phyloP scores from a whole-genome alignment of 306 rosid genomes.

The Fagus crenata region DNA sequence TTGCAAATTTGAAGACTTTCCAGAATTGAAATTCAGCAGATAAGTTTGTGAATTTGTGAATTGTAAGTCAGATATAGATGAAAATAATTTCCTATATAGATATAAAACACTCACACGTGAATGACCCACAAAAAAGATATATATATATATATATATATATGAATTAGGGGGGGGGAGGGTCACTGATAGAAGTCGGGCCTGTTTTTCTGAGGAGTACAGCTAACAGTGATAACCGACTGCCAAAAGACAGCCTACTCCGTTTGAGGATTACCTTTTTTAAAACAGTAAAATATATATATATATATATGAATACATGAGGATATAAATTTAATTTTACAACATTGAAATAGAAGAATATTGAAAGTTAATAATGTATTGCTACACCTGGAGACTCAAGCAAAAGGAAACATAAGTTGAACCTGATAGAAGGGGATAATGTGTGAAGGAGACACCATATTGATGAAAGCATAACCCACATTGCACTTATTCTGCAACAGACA shows the following conservation, averaged over 20 bases:
- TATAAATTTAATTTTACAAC: conserved; percentile 9
- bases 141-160: background rate
- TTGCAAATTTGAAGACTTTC: background rate
- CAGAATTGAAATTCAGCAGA: conserved; percentile 5
- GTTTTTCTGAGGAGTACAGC: no score
- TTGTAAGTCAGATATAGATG: conserved; percentile 5
- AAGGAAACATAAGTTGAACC: conserved; percentile 43
- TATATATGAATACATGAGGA: conserved; percentile 6
- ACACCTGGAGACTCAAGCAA: conserved; percentile 13
- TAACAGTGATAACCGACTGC: no score
- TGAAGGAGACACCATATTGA: conserved; percentile 92
- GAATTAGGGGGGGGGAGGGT: background rate
- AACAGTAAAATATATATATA: background rate
- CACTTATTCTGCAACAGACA: conserved; percentile 77
- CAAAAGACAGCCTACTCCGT: no score
- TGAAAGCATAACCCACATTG: conserved; percentile 95
- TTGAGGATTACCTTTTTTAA: no score
- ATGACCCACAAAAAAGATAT: background rate
- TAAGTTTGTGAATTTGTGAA: conserved; percentile 16
- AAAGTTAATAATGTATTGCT: background rate
- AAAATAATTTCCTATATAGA: background rate
- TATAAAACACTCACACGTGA: background rate
- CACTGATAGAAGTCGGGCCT: no score
- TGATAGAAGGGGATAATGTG: conserved; percentile 72
- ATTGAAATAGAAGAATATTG: conserved; percentile 6